Percentiles rank a stretch among this genome's conserved stretches.
These are phyloP conservation scores for Trichoderma pleuroti DNA, from an alignment of 2,329 filamentous ascomycete genomes.

Conservation along the genomic window DNA sequence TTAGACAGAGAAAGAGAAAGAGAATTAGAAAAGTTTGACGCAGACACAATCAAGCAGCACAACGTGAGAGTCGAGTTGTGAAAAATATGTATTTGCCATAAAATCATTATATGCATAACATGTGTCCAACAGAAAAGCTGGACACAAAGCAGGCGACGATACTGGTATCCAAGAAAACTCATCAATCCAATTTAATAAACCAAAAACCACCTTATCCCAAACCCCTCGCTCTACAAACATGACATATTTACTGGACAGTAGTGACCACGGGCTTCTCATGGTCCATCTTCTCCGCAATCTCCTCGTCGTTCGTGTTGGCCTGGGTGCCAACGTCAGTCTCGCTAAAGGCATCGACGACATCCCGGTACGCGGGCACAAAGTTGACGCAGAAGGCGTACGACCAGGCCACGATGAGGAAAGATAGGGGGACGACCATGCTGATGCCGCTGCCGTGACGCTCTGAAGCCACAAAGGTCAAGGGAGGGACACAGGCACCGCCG, in stretches of 20 bases:
- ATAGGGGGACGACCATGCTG: constrained; percentile 64
- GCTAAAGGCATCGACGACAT: constrained; percentile 58
- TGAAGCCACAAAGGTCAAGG: constrained; percentile 65
- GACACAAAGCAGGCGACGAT: not conserved
- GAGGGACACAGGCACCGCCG: constrained; percentile 71
- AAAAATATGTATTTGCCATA: constrained; percentile 1
- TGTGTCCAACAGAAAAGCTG: not conserved
- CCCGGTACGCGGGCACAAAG: constrained; percentile 61
- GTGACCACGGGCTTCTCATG: constrained; percentile 16
- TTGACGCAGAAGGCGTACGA: constrained; percentile 61
- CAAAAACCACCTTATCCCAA: not conserved
- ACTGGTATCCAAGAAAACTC: constrained; percentile 11
- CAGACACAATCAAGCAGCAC: not conserved
- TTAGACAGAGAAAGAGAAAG: not conserved
- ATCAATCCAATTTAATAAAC: not conserved
- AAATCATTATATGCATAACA: constrained; percentile 10
- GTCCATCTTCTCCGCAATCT: constrained; percentile 23
- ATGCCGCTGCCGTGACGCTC: constrained; percentile 58
- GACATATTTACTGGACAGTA: not conserved
- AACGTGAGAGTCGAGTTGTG: not conserved
- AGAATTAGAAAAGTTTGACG: not conserved
- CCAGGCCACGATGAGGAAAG: constrained; percentile 55
- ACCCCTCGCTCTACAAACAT: not conserved
- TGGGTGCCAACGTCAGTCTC: constrained; percentile 43
- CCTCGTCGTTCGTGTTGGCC: constrained; percentile 29